These are phyloP conservation scores for Corynespora cassiicola DNA, from an alignment of 2,329 filamentous ascomycete genomes.

Conservation along the genomic window DNA sequence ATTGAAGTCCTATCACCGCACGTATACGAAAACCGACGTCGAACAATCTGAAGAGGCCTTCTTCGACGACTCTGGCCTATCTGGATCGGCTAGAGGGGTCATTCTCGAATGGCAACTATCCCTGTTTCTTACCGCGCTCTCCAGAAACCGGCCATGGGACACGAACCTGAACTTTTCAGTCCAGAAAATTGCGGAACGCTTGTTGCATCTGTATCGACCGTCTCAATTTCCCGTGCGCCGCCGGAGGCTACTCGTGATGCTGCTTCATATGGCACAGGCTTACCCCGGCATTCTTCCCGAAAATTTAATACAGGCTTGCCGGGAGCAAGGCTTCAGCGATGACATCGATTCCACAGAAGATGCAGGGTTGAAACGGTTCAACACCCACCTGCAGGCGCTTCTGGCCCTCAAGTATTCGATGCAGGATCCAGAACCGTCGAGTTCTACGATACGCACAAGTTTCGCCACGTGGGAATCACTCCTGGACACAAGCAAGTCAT, in stretches of 20 bases:
- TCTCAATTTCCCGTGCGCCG: constrained; percentile 39
- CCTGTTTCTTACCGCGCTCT: constrained; percentile 34
- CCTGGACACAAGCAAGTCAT: constrained; percentile 34
- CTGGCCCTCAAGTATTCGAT: constrained; percentile 52
- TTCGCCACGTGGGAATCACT: constrained; percentile 48
- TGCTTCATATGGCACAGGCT: constrained; percentile 56
- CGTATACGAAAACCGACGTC: constrained; percentile 51
- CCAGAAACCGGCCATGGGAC: constrained; percentile 38
- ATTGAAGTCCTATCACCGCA: constrained; percentile 65
- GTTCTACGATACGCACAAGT: constrained; percentile 33
- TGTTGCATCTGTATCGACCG: constrained; percentile 36
- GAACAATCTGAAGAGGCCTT: constrained; percentile 57
- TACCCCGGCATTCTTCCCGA: constrained; percentile 64
- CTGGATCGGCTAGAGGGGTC: constrained; percentile 37
- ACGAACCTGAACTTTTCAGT: constrained; percentile 32
- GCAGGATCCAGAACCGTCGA: constrained; percentile 33
- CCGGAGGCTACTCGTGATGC: constrained; percentile 27
- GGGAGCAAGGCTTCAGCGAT: no score
- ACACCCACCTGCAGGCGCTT: constrained; percentile 43
- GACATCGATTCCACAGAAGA: constrained; percentile 33
- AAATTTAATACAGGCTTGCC: constrained; percentile 6
- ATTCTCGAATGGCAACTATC: constrained; percentile 53
- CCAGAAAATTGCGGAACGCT: constrained; percentile 19
- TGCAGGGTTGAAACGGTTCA: constrained; percentile 36
- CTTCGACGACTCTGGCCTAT: constrained; percentile 42